These are phyloP conservation scores for grape (Vitis vinifera) DNA, from an alignment of 164 flowering plant genomes.

Conservation along the genomic window DNA sequence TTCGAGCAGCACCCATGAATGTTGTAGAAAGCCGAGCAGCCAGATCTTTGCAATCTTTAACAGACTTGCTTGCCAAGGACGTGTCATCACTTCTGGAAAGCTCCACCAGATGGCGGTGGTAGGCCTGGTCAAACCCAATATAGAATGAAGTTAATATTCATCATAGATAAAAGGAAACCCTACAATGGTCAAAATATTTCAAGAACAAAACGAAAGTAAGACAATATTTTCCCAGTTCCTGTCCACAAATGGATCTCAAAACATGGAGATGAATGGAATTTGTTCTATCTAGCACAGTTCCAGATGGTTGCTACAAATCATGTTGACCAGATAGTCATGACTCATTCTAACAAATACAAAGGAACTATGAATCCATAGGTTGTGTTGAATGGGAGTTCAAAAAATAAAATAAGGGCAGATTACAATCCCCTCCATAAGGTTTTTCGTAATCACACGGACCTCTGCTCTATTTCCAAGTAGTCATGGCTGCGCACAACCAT, in stretches of 20 bases:
- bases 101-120: conserved; percentile 49
- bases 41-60: conserved; percentile 71
- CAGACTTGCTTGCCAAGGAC: conserved; percentile 40
- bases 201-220: background rate
- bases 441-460: too few species aligned
- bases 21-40: conserved; percentile 78
- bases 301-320: background rate
- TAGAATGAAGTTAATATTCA: background rate
- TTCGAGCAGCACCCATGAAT: conserved; percentile 76
- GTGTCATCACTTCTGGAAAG: conserved; percentile 46
- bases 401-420: too few species aligned
- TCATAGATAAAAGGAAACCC: background rate
- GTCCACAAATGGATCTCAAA: background rate
- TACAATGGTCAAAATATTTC: too few species aligned
- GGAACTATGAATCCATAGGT: too few species aligned
- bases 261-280: background rate
- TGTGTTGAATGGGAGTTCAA: too few species aligned
- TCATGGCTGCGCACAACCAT: too few species aligned
- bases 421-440: too few species aligned
- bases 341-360: too few species aligned
- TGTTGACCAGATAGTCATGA: background rate
- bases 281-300: background rate
- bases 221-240: too few species aligned
- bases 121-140: conserved; percentile 48
- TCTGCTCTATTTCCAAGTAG: too few species aligned